phyloP scores from a whole-genome alignment of 805 yeast genomes.

The Ogataea trehaloabstinens region DNA sequence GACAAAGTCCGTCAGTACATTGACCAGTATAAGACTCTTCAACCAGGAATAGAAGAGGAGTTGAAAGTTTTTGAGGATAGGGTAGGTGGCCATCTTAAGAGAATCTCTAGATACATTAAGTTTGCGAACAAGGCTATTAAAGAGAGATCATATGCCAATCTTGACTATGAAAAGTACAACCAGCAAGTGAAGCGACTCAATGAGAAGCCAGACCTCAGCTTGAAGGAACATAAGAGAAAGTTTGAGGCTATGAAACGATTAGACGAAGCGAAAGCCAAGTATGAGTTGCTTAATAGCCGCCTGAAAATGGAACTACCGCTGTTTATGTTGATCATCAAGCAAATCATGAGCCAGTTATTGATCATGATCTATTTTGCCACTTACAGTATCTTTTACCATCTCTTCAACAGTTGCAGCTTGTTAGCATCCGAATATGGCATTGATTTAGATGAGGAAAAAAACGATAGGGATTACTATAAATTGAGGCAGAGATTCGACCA shows the following conservation, averaged over 20 bases:
- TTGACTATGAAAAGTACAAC: conserved; percentile 22
- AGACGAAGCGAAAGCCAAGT: conserved; percentile 34
- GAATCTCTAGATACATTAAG: conserved; percentile 16
- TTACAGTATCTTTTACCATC: conserved; percentile 32
- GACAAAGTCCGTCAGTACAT: conserved; percentile 9
- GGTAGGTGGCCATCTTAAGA: conserved; percentile 12
- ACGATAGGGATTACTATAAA: conserved; percentile 6
- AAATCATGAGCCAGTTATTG: conserved; percentile 34
- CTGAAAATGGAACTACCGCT: conserved; percentile 48
- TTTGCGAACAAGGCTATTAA: conserved; percentile 23
- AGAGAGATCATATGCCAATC: conserved; percentile 20
- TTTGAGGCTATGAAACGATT: conserved; percentile 31
- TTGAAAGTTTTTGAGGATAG: conserved; percentile 15
- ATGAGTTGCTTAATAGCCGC: conserved; percentile 35
- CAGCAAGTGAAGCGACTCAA: conserved; percentile 18
- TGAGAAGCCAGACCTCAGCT: conserved; percentile 30
- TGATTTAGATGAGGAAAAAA: conserved; percentile 6
- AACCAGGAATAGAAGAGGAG: conserved; percentile 18
- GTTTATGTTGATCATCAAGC: conserved; percentile 35
- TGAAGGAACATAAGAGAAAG: conserved; percentile 37
- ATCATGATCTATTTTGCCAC: conserved; percentile 36
- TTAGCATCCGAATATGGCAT: conserved; percentile 10
- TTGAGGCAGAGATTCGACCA: conserved; percentile 8
- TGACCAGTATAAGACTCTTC: conserved; percentile 11
- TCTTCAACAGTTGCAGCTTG: conserved; percentile 11